Conservation (phyloP, 2,329 filamentous ascomycete genomes). For the Truncatella angustata region DNA sequence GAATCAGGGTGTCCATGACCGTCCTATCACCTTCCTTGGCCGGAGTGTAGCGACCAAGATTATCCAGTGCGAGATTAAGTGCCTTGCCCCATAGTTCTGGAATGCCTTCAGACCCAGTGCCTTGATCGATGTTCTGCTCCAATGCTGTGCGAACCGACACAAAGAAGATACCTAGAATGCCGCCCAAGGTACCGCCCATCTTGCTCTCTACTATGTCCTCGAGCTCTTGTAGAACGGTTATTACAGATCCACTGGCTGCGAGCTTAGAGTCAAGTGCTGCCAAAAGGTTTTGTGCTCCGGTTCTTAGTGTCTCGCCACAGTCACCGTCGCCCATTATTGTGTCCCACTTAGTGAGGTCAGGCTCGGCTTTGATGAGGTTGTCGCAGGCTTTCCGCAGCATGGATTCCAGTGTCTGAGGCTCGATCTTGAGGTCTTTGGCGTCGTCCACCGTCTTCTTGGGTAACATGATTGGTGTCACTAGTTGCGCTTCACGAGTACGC, state of each 20-base stretch:
- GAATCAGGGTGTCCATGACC: constrained; percentile 56
- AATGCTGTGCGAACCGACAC: constrained; percentile 38
- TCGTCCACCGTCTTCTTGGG: constrained; percentile 35
- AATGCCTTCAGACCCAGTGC: constrained; percentile 25
- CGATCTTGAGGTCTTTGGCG: constrained; percentile 44
- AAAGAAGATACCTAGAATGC: constrained; percentile 42
- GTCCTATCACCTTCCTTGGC: constrained; percentile 56
- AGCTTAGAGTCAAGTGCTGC: constrained; percentile 42
- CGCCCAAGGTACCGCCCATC: constrained; percentile 43
- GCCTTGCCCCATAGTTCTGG: constrained; percentile 42
- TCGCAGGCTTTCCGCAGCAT: constrained; percentile 55
- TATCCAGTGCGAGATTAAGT: constrained; percentile 40
- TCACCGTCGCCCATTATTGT: constrained; percentile 65
- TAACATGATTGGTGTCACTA: constrained; percentile 37
- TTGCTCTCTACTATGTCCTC: constrained; percentile 55
- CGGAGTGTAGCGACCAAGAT: constrained; percentile 51
- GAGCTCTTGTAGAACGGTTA: constrained; percentile 45
- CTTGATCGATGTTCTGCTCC: constrained; percentile 32
- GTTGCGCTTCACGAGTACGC: constrained; percentile 38
- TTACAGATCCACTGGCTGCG: constrained; percentile 43
- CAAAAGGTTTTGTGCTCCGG: constrained; percentile 46
- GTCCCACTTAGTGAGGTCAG: constrained; percentile 62
- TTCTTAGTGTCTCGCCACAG: constrained; percentile 61
- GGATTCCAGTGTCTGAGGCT: constrained; percentile 49
- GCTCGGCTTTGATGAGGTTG: constrained; percentile 55